These are phyloP conservation scores for Glycyrrhiza uralensis DNA, from an alignment of 306 rosid genomes.

Conservation along the genomic window DNA sequence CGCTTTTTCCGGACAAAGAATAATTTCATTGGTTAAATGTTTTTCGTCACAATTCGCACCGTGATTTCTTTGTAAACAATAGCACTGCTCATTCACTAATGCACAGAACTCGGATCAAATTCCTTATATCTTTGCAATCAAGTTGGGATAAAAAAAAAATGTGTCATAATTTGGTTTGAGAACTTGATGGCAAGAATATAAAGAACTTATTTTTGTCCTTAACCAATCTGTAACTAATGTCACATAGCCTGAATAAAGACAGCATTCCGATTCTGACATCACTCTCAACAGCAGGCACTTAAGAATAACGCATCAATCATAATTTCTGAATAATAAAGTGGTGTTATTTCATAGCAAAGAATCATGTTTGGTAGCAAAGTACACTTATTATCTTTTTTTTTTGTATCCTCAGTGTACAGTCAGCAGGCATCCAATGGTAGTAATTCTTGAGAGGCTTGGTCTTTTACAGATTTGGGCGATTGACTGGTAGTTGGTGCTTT, in stretches of 20 bases:
- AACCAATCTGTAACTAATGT: neutral
- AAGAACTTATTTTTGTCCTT: neutral
- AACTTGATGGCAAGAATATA: neutral
- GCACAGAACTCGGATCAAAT: neutral
- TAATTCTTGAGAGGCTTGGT: conserved; percentile 7
- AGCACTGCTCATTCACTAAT: neutral
- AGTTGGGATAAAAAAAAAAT: no score
- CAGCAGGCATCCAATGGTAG: conserved; percentile 15
- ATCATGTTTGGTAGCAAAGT: neutral
- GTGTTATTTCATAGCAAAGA: conserved; percentile 7
- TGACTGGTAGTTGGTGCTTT: neutral
- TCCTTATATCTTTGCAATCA: neutral
- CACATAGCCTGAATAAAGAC: neutral
- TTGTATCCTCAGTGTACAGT: conserved; percentile 16
- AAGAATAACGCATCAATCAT: neutral
- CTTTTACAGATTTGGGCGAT: neutral
- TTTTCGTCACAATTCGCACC: no score
- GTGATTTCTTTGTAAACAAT: no score
- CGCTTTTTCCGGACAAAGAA: no score
- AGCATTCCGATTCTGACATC: neutral
- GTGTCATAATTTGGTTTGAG: neutral
- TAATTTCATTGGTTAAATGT: no score
- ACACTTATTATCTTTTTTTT: conserved; percentile 15
- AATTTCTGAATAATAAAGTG: neutral
- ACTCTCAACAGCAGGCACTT: neutral